Conservation (phyloP, 2,329 filamentous ascomycete species). For the Microcera coccophila region DNA sequence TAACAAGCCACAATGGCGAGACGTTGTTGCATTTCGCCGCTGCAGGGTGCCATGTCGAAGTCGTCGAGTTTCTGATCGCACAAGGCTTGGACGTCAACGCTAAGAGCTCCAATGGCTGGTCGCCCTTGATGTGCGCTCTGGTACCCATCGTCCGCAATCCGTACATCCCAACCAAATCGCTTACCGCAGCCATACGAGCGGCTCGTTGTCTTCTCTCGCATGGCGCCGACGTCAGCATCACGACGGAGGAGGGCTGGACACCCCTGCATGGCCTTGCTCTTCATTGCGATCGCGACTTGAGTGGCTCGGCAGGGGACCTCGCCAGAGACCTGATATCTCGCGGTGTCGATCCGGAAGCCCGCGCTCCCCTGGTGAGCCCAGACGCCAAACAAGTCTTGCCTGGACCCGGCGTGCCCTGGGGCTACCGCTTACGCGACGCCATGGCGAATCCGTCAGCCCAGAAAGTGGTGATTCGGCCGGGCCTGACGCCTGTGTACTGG, state of each 20-base stretch:
- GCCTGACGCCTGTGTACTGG: not conserved
- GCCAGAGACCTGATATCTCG: constrained; percentile 2
- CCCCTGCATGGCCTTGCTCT: constrained; percentile 16
- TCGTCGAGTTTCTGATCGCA: constrained; percentile 11
- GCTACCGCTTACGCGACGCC: not conserved
- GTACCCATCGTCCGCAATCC: constrained; percentile 1
- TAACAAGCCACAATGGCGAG: constrained; percentile 16
- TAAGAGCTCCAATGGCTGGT: constrained; percentile 23
- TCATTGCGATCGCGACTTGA: constrained; percentile 1
- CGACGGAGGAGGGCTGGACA: constrained; percentile 22
- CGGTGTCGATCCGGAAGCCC: not conserved
- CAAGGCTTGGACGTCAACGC: constrained; percentile 17
- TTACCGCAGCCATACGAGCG: not conserved
- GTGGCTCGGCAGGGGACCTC: constrained; percentile 1
- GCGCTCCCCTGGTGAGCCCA: not conserved
- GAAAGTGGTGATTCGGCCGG: not conserved
- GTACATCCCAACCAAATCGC: not conserved
- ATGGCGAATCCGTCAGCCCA: not conserved
- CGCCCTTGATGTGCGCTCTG: constrained; percentile 25
- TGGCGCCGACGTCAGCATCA: constrained; percentile 10
- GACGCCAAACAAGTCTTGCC: not conserved
- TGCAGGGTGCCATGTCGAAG: constrained; percentile 15
- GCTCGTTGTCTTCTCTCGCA: constrained; percentile 16
- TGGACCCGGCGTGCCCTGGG: not conserved
- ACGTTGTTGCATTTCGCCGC: constrained; percentile 26